Percentiles rank a stretch among this genome's conserved stretches.
phyloP scores from a whole-genome alignment of 495 filamentous ascomycete species.

The Thozetella sp. region DNA sequence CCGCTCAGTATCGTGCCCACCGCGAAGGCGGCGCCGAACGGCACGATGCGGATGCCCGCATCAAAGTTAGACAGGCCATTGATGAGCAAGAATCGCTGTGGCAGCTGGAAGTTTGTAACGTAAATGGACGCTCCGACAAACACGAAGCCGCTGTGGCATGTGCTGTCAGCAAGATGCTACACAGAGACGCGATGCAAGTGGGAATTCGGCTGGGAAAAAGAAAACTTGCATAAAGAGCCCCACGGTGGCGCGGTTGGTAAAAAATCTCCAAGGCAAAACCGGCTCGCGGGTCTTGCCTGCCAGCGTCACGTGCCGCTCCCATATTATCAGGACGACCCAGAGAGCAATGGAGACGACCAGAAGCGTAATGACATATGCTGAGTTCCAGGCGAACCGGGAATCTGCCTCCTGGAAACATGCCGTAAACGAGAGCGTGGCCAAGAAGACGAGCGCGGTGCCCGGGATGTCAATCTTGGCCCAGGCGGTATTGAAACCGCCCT shows the following conservation, averaged over 20 bases:
- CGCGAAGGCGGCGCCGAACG: neutral
- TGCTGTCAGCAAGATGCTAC: neutral
- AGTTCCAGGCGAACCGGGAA: slow-evolving; percentile 21
- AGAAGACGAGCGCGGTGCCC: neutral
- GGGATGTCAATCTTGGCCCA: neutral
- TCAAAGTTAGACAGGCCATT: neutral
- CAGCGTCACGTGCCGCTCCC: slow-evolving; percentile 10
- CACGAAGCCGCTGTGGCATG: neutral
- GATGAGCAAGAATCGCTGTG: slow-evolving; percentile 1
- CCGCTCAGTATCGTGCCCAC: neutral
- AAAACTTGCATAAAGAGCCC: neutral
- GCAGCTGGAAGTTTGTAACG: neutral
- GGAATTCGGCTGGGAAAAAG: neutral
- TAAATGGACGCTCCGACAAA: neutral
- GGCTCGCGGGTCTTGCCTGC: slow-evolving; percentile 4
- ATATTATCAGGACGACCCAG: neutral
- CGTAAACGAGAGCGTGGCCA: slow-evolving; percentile 12
- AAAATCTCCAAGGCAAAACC: neutral
- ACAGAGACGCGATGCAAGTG: no score
- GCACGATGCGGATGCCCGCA: neutral
- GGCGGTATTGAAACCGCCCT: neutral
- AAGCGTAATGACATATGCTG: slow-evolving; percentile 17
- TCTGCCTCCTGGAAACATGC: slow-evolving; percentile 26
- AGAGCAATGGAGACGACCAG: neutral
- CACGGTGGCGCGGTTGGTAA: neutral